Conservation (phyloP, 1,284 basidiomycete species). For the Earliella scabrosa region DNA sequence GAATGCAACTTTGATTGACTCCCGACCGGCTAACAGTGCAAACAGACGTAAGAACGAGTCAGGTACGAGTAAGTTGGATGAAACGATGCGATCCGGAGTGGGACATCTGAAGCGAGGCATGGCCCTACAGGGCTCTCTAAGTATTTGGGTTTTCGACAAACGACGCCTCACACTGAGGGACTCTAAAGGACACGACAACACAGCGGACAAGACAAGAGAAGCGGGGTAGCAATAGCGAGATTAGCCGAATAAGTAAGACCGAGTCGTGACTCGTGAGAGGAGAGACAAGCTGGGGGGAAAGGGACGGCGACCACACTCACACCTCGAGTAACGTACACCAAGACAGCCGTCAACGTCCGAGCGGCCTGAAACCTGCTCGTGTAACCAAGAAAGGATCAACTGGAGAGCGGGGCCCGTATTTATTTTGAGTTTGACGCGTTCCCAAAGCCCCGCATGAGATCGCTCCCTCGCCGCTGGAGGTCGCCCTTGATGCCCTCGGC, state of each 20-base stretch:
- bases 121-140: background rate
- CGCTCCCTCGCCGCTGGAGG: conserved; percentile 44
- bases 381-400: too few species aligned
- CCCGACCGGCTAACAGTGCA: background rate
- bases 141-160: background rate
- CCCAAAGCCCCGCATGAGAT: conserved; percentile 50
- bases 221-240: conserved; percentile 8
- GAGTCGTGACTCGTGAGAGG: background rate
- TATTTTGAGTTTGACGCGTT: conserved; percentile 33
- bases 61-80: too few species aligned
- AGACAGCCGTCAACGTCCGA: too few species aligned
- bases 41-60: too few species aligned
- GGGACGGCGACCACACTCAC: too few species aligned
- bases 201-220: background rate
- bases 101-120: too few species aligned
- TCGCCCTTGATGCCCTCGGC: conserved; percentile 40
- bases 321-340: too few species aligned
- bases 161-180: background rate
- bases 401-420: conserved; percentile 5
- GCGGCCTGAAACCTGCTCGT: too few species aligned
- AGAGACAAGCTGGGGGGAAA: background rate
- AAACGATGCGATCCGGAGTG: too few species aligned
- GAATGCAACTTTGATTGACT: background rate
- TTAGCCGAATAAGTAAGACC: conserved; percentile 21
- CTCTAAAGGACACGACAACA: conserved; percentile 5